Evolutionary conservation across 1,139 yeast species (phyloP).

Genomic region (Yamadazyma kanchanaburiensis): DNA sequence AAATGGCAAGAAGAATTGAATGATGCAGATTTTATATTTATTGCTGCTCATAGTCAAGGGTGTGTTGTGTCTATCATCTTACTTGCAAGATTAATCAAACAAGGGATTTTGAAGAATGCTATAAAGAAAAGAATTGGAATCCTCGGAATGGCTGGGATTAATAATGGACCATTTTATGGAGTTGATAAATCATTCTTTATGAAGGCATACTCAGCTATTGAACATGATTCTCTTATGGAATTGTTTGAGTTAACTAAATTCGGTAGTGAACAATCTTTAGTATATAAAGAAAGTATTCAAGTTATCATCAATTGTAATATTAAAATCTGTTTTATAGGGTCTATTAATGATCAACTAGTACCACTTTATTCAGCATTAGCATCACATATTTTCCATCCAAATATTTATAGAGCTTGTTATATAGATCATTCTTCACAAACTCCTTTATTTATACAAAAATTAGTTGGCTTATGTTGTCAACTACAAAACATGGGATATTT

Average conservation of each 20-base stretch:
- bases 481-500: slow-evolving; percentile 63
- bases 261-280: slow-evolving; percentile 66
- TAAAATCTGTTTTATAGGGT: slow-evolving; percentile 77
- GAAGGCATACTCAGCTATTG: slow-evolving; percentile 87
- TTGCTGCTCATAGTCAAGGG: slow-evolving; percentile 95
- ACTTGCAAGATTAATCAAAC: slow-evolving; percentile 65
- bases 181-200: slow-evolving; percentile 79
- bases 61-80: slow-evolving; percentile 86
- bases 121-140: slow-evolving; percentile 60
- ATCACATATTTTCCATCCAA: slow-evolving; percentile 81
- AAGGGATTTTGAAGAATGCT: slow-evolving; percentile 57
- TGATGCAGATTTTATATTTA: slow-evolving; percentile 77
- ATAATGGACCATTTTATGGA: slow-evolving; percentile 91
- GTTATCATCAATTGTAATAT: slow-evolving; percentile 67
- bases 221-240: slow-evolving; percentile 80
- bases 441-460: slow-evolving; percentile 43
- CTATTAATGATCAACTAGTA: slow-evolving; percentile 49
- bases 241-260: slow-evolving; percentile 83
- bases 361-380: slow-evolving; percentile 78
- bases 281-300: slow-evolving; percentile 64
- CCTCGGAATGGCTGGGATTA: slow-evolving; percentile 93
- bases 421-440: slow-evolving; percentile 63
- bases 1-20: slow-evolving; percentile 71
- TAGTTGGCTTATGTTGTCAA: slow-evolving; percentile 46
- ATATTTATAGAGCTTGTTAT: slow-evolving; percentile 83